Evolutionary conservation across 176 grass and related monocot species (phyloP).

Genomic region (Metroxylon sagu): DNA sequence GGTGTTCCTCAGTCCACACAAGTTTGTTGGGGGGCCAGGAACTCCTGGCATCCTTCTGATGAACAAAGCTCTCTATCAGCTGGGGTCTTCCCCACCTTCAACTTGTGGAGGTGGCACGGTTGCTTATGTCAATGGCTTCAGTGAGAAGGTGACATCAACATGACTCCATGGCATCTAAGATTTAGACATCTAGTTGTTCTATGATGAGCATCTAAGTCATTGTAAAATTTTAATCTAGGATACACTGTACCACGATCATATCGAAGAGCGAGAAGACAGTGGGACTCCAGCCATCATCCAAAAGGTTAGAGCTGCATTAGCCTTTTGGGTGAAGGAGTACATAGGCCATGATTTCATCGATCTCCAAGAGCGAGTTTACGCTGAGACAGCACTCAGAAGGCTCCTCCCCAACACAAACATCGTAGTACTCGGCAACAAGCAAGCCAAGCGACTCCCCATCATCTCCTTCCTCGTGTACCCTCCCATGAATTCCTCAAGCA

Average conservation of each 20-base stretch:
- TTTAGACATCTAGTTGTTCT: too few species aligned
- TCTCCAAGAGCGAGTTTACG: conserved; percentile 24
- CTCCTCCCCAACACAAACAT: conserved; percentile 32
- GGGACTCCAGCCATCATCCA: conserved; percentile 63
- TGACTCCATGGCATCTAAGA: background rate
- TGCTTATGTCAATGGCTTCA: conserved; percentile 60
- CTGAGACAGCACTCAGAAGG: conserved; percentile 30
- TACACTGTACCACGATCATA: conserved; percentile 45
- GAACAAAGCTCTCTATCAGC: conserved; percentile 56
- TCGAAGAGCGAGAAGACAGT: conserved; percentile 63
- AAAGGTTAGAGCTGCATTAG: conserved; percentile 56
- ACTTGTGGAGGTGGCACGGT: conserved; percentile 67
- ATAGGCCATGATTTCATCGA: conserved; percentile 39
- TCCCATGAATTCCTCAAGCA: too few species aligned
- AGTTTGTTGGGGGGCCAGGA: conserved; percentile 66
- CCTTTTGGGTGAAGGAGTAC: conserved; percentile 78
- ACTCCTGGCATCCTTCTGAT: conserved; percentile 72
- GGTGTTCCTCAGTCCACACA: conserved; percentile 70
- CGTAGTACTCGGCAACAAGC: conserved; percentile 45
- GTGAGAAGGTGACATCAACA: conserved; percentile 30
- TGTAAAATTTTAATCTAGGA: conserved; percentile 20
- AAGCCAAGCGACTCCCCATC: conserved; percentile 36
- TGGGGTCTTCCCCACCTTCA: conserved; percentile 43
- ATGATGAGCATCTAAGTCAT: too few species aligned
- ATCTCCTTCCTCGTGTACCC: conserved; percentile 67